Evolutionary conservation across 2,329 filamentous ascomycete genomes (phyloP).

Genomic region (Verruconis gallopava): DNA sequence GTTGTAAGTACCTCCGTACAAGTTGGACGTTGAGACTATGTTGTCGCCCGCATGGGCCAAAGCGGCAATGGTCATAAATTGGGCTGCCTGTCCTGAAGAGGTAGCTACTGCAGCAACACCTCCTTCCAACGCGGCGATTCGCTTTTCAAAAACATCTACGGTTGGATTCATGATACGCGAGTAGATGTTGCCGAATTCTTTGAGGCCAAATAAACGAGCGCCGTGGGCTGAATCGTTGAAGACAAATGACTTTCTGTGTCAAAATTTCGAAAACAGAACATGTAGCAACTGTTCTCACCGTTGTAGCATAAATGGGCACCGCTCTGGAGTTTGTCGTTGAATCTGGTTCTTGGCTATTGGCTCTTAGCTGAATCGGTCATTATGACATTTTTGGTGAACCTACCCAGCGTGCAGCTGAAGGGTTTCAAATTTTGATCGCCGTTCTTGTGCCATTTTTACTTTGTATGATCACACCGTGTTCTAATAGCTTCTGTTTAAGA

Average conservation of each 20-base stretch:
- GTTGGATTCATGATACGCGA: slow-evolving; percentile 96
- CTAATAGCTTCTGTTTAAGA: not conserved
- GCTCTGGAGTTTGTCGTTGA: slow-evolving; percentile 73
- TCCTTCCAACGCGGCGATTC: slow-evolving; percentile 88
- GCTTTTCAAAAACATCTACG: slow-evolving; percentile 91
- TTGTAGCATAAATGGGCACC: slow-evolving; percentile 91
- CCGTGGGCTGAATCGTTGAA: slow-evolving; percentile 97
- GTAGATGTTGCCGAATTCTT: slow-evolving; percentile 97
- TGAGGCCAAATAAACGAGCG: slow-evolving; percentile 87
- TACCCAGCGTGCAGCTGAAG: slow-evolving; percentile 78
- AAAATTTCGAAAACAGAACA: slow-evolving; percentile 9
- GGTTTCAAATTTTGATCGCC: slow-evolving; percentile 53
- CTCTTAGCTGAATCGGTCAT: slow-evolving; percentile 9
- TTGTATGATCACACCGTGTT: not conserved
- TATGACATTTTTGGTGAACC: slow-evolving; percentile 16
- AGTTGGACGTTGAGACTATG: slow-evolving; percentile 78
- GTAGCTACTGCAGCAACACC: slow-evolving; percentile 77
- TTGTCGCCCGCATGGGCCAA: slow-evolving; percentile 86
- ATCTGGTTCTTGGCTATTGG: slow-evolving; percentile 61
- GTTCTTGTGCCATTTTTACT: slow-evolving; percentile 5
- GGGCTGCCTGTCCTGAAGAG: slow-evolving; percentile 76
- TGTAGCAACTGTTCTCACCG: slow-evolving; percentile 32
- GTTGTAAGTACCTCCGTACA: slow-evolving; percentile 95
- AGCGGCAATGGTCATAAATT: slow-evolving; percentile 78
- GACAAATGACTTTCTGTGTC: slow-evolving; percentile 53